phyloP scores from a whole-genome alignment of 1,284 basidiomycete genomes.

The Pseudozyma thailandica region DNA sequence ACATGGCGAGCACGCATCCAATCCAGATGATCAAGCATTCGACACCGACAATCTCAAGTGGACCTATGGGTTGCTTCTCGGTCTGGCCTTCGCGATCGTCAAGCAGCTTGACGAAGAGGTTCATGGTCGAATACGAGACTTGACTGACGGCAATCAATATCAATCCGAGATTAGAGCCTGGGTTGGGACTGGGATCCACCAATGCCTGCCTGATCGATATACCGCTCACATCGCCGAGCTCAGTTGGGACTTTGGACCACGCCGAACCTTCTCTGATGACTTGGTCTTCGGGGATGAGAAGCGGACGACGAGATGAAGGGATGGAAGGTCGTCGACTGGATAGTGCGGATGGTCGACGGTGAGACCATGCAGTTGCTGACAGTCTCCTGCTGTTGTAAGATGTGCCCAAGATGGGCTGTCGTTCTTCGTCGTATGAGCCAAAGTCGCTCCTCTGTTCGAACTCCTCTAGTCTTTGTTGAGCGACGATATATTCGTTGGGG shows the following conservation, averaged over 20 bases:
- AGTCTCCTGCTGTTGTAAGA: constrained; percentile 17
- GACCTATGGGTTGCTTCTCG: constrained; percentile 23
- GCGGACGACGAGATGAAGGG: constrained; percentile 12
- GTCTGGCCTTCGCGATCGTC: constrained; percentile 38
- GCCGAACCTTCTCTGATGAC: constrained; percentile 20
- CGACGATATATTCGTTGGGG: constrained; percentile 42
- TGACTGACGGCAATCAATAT: constrained; percentile 49
- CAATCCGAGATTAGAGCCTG: constrained; percentile 47
- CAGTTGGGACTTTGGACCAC: constrained; percentile 22
- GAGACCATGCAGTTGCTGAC: constrained; percentile 18
- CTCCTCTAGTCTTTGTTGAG: constrained; percentile 36
- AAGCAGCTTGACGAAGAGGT: constrained; percentile 75
- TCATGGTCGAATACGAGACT: constrained; percentile 70
- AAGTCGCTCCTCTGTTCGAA: constrained; percentile 25
- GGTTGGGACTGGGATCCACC: constrained; percentile 31
- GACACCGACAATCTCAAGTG: constrained; percentile 71
- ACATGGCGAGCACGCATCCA: constrained; percentile 61
- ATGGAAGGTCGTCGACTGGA: constrained; percentile 27
- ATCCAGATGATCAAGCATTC: constrained; percentile 71
- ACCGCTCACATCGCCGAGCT: constrained; percentile 23
- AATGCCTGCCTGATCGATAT: constrained; percentile 48
- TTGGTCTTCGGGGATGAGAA: constrained; percentile 24
- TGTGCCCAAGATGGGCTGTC: constrained; percentile 16
- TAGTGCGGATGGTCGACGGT: constrained; percentile 27
- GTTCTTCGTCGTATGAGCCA: constrained; percentile 32